These are phyloP conservation scores for Entoloma clypeatum DNA, from an alignment of 1,284 basidiomycete species.

Conservation along the genomic window DNA sequence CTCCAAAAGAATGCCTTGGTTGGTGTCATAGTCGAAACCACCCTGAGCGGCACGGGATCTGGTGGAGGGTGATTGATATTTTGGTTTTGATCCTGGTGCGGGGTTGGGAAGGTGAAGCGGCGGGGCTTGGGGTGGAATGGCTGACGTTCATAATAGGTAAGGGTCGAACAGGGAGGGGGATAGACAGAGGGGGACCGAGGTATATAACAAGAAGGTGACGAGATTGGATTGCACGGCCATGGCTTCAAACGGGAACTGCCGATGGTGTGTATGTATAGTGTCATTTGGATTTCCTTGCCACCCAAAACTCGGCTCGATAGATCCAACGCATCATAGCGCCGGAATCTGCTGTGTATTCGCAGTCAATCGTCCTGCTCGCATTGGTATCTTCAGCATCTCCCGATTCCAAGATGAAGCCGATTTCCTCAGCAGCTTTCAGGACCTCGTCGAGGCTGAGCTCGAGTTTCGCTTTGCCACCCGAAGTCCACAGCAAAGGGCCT, in stretches of 20 bases:
- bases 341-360: conserved; percentile 60
- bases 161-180: no score
- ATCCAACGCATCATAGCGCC: conserved; percentile 66
- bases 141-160: no score
- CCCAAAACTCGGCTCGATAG: conserved; percentile 65
- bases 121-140: no score
- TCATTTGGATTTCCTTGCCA: conserved; percentile 43
- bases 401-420: conserved; percentile 46
- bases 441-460: conserved; percentile 65
- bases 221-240: background rate
- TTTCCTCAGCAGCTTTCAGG: conserved; percentile 40
- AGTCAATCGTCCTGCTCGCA: conserved; percentile 44
- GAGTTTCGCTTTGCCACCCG: conserved; percentile 48
- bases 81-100: no score
- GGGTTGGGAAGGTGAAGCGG: no score
- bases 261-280: background rate
- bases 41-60: background rate
- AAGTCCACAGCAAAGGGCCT: conserved; percentile 62
- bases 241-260: background rate
- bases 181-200: no score
- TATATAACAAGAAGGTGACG: no score
- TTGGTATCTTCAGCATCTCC: conserved; percentile 24
- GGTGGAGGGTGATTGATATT: background rate
- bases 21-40: background rate
- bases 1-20: background rate